phyloP scores from a whole-genome alignment of 1,284 basidiomycete species.

The Cryptococcus neoformans region DNA sequence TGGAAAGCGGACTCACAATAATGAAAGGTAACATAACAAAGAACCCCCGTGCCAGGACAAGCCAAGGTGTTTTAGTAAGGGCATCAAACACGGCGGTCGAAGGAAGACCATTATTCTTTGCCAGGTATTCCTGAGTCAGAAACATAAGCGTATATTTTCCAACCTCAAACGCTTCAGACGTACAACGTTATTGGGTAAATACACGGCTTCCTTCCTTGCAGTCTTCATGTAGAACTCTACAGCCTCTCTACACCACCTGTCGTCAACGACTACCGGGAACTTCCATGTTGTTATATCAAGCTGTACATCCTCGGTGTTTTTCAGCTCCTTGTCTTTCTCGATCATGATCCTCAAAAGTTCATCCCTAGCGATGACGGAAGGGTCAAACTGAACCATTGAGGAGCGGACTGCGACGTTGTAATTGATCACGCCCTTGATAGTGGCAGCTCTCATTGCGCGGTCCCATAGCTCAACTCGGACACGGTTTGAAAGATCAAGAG shows the following conservation, averaged over 20 bases:
- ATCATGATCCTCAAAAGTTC: neutral
- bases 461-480: neutral
- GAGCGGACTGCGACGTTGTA: neutral
- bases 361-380: neutral
- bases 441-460: neutral
- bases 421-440: neutral
- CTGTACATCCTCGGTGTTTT: neutral
- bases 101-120: constrained; percentile 54
- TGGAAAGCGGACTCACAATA: neutral
- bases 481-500: neutral
- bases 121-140: constrained; percentile 55
- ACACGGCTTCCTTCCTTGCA: constrained; percentile 53
- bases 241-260: constrained; percentile 1
- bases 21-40: constrained; percentile 23
- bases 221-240: constrained; percentile 4
- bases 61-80: constrained; percentile 18
- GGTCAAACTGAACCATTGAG: constrained; percentile 1
- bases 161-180: neutral
- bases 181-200: constrained; percentile 61
- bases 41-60: constrained; percentile 22
- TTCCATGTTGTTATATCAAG: neutral
- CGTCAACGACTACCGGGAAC: neutral
- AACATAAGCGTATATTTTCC: neutral
- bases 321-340: neutral
- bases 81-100: constrained; percentile 13